Evolutionary conservation across 352 stramenopile species (phyloP).

Genomic region (Pythium brassicae): DNA sequence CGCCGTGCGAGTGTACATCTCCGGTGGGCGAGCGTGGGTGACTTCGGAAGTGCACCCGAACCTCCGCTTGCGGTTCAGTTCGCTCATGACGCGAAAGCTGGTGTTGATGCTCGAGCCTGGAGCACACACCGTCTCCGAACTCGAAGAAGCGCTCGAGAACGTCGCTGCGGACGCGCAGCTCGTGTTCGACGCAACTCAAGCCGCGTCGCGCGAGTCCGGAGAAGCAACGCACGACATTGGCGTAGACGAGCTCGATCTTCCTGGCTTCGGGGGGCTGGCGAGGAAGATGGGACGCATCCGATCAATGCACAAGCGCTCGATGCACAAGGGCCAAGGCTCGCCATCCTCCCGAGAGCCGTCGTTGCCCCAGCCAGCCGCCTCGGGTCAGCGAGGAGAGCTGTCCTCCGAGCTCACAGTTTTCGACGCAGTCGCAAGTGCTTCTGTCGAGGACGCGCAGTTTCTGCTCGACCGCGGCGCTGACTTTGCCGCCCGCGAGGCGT

Average conservation of each 20-base stretch:
- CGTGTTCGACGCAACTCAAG: conserved; percentile 16
- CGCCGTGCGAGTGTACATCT: conserved; percentile 35
- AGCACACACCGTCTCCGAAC: conserved; percentile 22
- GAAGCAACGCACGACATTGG: conserved; percentile 25
- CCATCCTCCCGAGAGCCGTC: background rate
- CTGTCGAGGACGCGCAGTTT: conserved; percentile 50
- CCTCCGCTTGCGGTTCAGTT: conserved; percentile 34
- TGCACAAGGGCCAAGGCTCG: conserved; percentile 12
- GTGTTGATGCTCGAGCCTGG: conserved; percentile 30
- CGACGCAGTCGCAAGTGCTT: conserved; percentile 47
- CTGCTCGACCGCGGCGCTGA: conserved; percentile 41
- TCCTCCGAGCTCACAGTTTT: conserved; percentile 34
- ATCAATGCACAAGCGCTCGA: conserved; percentile 39
- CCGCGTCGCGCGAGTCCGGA: conserved; percentile 11
- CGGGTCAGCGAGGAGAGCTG: background rate
- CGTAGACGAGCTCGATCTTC: conserved; percentile 51
- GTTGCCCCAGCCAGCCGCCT: background rate
- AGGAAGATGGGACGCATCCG: conserved; percentile 39
- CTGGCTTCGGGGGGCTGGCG: conserved; percentile 29
- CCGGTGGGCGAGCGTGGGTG: conserved; percentile 37
- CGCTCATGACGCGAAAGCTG: conserved; percentile 39
- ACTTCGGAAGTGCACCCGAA: conserved; percentile 2
- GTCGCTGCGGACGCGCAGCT: conserved; percentile 28
- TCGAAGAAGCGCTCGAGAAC: conserved; percentile 26
- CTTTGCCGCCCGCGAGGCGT: conserved; percentile 30